These are phyloP conservation scores for Uncinocarpus reesii DNA, from an alignment of 2,329 filamentous ascomycete species.

Conservation along the genomic window DNA sequence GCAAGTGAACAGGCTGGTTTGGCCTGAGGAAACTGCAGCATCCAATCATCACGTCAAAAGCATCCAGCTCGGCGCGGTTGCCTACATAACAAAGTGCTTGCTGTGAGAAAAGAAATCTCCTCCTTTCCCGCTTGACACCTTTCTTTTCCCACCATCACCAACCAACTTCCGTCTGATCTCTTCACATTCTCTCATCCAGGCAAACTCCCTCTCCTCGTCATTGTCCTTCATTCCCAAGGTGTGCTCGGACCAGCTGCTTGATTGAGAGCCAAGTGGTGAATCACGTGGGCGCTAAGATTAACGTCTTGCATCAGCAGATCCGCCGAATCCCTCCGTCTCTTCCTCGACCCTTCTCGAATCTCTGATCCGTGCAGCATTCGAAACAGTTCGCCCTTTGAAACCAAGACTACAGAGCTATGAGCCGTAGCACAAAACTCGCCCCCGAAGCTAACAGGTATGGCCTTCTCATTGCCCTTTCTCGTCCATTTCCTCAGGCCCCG, in stretches of 20 bases:
- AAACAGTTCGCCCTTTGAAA: neutral
- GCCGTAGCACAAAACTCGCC: slow-evolving; percentile 91
- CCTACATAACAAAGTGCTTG: neutral
- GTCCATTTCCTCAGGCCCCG: neutral
- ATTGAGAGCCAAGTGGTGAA: neutral
- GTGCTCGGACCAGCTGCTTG: slow-evolving; percentile 1
- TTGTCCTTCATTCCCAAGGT: too few relatives aligned
- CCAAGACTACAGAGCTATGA: slow-evolving; percentile 59
- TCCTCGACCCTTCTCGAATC: neutral
- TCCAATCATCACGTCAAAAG: neutral
- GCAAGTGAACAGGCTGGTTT: too few relatives aligned
- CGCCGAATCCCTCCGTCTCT: neutral
- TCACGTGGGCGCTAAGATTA: slow-evolving; percentile 7
- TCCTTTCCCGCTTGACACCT: neutral
- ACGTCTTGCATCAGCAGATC: slow-evolving; percentile 6
- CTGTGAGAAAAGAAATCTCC: neutral
- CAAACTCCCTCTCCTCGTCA: neutral
- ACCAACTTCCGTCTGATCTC: neutral
- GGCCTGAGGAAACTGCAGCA: too few relatives aligned
- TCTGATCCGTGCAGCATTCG: slow-evolving; percentile 5
- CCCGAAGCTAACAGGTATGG: slow-evolving; percentile 97
- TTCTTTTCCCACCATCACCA: neutral
- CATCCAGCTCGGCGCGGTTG: neutral
- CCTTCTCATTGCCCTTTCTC: slow-evolving; percentile 1
- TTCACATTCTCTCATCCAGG: too few relatives aligned